Evolutionary conservation across 1,284 basidiomycete genomes (phyloP).

Genomic region (Rhodotorula sp.): DNA sequence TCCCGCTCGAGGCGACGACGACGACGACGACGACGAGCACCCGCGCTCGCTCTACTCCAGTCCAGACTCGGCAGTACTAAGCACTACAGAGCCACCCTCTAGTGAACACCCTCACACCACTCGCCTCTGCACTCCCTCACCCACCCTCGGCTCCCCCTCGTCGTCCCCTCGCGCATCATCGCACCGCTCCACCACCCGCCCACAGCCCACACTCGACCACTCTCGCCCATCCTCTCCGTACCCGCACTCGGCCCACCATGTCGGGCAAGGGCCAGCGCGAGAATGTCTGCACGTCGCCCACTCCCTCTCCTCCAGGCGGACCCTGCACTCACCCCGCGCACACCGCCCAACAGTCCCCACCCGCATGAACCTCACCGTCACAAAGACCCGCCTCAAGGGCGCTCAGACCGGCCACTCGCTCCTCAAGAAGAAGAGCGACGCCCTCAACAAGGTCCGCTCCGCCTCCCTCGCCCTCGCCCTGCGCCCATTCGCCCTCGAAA

Average conservation of each 20-base stretch:
- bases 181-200: no score
- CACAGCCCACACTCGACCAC: no score
- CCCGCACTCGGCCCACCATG: conserved; percentile 4
- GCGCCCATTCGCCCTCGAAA: no score
- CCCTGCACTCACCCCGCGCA: background rate
- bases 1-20: no score
- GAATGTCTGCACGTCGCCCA: conserved; percentile 35
- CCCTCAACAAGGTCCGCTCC: conserved; percentile 39
- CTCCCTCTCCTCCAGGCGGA: background rate
- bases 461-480: background rate
- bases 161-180: background rate
- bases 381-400: conserved; percentile 88
- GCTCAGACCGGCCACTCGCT: conserved; percentile 97
- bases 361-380: conserved; percentile 70
- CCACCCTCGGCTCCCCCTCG: background rate
- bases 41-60: no score
- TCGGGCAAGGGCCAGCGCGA: conserved; percentile 39
- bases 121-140: background rate
- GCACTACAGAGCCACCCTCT: no score
- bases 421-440: conserved; percentile 81
- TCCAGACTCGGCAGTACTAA: no score
- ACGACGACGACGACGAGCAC: no score
- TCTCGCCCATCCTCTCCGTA: background rate
- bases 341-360: conserved; percentile 44
- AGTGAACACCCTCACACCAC: no score